phyloP scores from a whole-genome alignment of 768 basidiomycete species.

The Suillus discolor region DNA sequence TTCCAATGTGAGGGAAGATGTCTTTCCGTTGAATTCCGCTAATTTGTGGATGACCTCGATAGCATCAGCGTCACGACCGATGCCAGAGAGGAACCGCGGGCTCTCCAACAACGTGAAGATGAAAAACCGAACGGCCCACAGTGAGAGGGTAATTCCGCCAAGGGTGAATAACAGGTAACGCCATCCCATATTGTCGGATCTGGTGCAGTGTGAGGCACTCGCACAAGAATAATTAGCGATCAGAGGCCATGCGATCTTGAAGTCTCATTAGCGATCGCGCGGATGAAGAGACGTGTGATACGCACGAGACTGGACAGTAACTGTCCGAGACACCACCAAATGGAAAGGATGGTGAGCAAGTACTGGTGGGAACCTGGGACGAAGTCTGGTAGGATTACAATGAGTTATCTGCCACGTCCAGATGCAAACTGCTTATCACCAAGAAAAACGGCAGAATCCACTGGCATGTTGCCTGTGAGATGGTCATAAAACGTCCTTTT shows the following conservation, averaged over 20 bases:
- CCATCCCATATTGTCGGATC: constrained; percentile 63
- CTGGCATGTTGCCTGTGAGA: constrained; percentile 51
- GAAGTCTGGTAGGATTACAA: constrained; percentile 42
- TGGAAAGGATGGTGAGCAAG: constrained; percentile 55
- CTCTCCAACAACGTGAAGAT: constrained; percentile 56
- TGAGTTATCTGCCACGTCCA: neutral
- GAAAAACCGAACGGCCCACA: constrained; percentile 57
- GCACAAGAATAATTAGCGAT: constrained; percentile 57
- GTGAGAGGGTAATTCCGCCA: constrained; percentile 52
- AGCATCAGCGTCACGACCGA: constrained; percentile 54
- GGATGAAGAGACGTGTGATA: neutral
- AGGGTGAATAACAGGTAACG: constrained; percentile 58
- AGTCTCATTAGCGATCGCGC: neutral
- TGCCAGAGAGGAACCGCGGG: constrained; percentile 58
- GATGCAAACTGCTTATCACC: constrained; percentile 28
- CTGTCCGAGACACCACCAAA: constrained; percentile 64
- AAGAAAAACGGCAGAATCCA: constrained; percentile 54
- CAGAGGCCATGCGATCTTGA: constrained; percentile 60
- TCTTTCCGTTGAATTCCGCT: constrained; percentile 51
- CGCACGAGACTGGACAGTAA: constrained; percentile 49
- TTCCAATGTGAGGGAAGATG: constrained; percentile 44
- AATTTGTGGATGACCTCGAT: constrained; percentile 49
- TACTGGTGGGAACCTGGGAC: constrained; percentile 58
- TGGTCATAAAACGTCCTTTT: neutral
- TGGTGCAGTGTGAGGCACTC: constrained; percentile 35